These are phyloP conservation scores for Melanomma pulvis-pyrius DNA, from an alignment of 495 filamentous ascomycete species.

Conservation along the genomic window DNA sequence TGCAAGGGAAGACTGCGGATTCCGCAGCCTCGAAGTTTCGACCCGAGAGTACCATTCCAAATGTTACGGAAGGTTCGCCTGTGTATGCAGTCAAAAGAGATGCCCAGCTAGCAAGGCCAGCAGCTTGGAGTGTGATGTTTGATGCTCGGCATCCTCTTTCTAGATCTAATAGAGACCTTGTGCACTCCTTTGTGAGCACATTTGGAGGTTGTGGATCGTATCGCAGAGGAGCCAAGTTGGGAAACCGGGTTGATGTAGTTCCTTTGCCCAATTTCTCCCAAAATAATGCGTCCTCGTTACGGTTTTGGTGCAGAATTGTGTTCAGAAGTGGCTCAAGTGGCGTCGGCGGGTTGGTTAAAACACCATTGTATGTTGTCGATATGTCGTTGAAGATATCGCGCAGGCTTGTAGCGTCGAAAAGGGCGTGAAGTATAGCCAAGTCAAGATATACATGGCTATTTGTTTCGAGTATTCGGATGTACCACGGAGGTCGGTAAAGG, in stretches of 20 bases:
- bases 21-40: constrained; percentile 59
- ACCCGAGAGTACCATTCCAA: constrained; percentile 73
- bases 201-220: constrained; percentile 45
- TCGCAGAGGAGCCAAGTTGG: constrained; percentile 66
- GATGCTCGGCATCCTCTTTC: constrained; percentile 55
- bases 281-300: constrained; percentile 51
- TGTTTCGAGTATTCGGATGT: constrained; percentile 45
- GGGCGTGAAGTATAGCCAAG: constrained; percentile 68
- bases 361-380: constrained; percentile 44
- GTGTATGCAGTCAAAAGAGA: constrained; percentile 69
- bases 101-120: constrained; percentile 75
- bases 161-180: constrained; percentile 48
- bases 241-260: constrained; percentile 64
- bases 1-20: constrained; percentile 67
- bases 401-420: constrained; percentile 78
- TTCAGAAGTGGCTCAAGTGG: constrained; percentile 43
- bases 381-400: constrained; percentile 62
- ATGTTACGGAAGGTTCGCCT: constrained; percentile 67
- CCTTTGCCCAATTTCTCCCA: constrained; percentile 61
- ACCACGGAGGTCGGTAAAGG: constrained; percentile 55
- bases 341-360: constrained; percentile 24
- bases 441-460: constrained; percentile 42
- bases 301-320: constrained; percentile 54
- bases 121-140: constrained; percentile 70
- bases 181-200: constrained; percentile 49